Percentiles rank a stretch among this genome's conserved stretches.
These are phyloP conservation scores for Nicotiana noctiflora DNA, from an alignment of 257 asterid species.

Conservation along the genomic window DNA sequence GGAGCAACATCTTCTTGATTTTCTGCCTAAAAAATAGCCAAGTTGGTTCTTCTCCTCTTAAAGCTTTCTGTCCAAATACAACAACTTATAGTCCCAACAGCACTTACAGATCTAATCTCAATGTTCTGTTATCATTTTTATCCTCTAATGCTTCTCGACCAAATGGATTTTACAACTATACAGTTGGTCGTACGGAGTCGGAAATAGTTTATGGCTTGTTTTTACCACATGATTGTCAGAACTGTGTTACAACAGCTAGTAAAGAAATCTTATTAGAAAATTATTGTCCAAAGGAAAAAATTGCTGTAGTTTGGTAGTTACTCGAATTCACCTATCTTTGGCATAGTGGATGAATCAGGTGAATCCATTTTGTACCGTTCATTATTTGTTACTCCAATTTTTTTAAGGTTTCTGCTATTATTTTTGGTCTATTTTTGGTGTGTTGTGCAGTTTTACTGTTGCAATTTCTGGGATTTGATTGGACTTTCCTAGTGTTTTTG, in stretches of 20 bases:
- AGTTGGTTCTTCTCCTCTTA: neutral
- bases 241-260: neutral
- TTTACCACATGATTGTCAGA: neutral
- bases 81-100: neutral
- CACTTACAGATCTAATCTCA: slow-evolving; percentile 8
- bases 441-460: no score
- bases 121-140: slow-evolving; percentile 1
- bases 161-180: slow-evolving; percentile 11
- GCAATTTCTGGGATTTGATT: no score
- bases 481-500: no score
- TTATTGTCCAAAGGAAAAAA: neutral
- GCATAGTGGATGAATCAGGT: neutral
- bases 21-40: neutral
- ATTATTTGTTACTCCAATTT: no score
- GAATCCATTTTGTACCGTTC: neutral
- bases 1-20: neutral
- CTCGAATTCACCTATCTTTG: neutral
- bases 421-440: neutral
- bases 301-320: neutral
- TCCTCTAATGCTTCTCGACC: slow-evolving; percentile 7
- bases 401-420: no score
- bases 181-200: neutral
- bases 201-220: slow-evolving; percentile 5
- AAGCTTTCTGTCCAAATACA: neutral
- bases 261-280: neutral